phyloP scores from a whole-genome alignment of 371 early-diverging fungal species.

The Apophysomyces ossiformis region DNA sequence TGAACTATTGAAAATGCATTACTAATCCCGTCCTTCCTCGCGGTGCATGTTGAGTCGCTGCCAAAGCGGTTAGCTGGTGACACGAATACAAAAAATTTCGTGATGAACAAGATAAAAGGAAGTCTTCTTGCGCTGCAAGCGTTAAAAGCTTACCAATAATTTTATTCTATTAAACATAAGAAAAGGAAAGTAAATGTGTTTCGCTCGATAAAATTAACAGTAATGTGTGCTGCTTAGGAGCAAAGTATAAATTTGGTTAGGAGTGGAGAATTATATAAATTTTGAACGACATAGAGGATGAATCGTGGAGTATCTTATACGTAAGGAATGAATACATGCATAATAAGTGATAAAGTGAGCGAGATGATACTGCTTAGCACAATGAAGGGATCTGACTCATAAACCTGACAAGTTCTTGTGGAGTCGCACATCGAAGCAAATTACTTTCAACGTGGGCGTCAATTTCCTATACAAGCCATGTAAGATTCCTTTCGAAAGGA shows the following conservation, averaged over 20 bases:
- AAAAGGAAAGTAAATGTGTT: neutral
- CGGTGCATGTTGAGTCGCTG: too few species aligned
- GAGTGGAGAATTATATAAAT: neutral
- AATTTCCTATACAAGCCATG: constrained; percentile 26
- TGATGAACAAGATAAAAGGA: too few species aligned
- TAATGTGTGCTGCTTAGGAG: neutral
- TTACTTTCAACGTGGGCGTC: constrained; percentile 34
- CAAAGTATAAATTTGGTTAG: neutral
- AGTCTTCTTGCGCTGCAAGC: too few species aligned
- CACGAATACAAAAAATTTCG: too few species aligned
- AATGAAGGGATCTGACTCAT: constrained; percentile 30
- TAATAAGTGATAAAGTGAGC: neutral
- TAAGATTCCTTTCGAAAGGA: neutral
- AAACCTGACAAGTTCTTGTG: constrained; percentile 27
- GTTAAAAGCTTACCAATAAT: neutral
- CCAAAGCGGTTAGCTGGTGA: too few species aligned
- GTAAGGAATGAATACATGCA: constrained; percentile 1
- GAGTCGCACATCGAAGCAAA: constrained; percentile 26
- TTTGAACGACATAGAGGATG: neutral
- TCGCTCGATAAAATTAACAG: neutral
- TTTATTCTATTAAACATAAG: neutral
- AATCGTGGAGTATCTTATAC: neutral
- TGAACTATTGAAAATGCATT: too few species aligned
- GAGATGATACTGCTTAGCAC: constrained; percentile 1
- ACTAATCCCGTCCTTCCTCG: too few species aligned